These are phyloP conservation scores for Asclepias syriaca DNA, from an alignment of 257 asterid species.

Conservation along the genomic window DNA sequence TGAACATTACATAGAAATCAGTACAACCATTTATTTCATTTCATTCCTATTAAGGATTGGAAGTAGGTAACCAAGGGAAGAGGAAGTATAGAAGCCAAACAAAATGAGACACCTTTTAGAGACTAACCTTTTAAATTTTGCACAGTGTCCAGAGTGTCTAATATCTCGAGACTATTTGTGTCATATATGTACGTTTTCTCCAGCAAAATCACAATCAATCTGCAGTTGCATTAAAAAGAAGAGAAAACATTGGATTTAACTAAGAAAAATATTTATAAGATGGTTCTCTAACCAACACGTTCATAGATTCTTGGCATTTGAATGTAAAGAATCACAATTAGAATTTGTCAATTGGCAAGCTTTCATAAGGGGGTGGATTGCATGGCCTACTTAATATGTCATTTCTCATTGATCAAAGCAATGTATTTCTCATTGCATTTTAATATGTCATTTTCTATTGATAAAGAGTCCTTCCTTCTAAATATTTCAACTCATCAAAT, in stretches of 20 bases:
- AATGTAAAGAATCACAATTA: neutral
- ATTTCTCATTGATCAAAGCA: too few species aligned
- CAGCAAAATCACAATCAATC: slow-evolving; percentile 73
- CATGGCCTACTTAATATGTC: neutral
- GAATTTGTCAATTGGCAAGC: neutral
- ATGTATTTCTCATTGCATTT: too few species aligned
- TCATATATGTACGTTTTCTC: slow-evolving; percentile 81
- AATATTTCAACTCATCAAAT: neutral
- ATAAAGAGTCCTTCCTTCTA: neutral
- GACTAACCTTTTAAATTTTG: slow-evolving; percentile 72
- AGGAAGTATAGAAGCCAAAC: neutral
- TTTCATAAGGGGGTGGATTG: neutral
- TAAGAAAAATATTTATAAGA: neutral
- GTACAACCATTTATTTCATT: slow-evolving; percentile 1
- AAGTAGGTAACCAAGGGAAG: neutral
- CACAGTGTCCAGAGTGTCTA: slow-evolving; percentile 75
- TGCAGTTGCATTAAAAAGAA: slow-evolving; percentile 32
- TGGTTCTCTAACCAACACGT: neutral
- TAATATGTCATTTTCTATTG: neutral
- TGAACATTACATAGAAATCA: neutral
- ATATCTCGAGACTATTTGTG: slow-evolving; percentile 53
- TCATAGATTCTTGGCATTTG: neutral
- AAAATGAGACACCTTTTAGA: neutral
- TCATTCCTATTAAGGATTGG: neutral
- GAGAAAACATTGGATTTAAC: neutral